Evolutionary conservation across 371 early-diverging fungal species (phyloP).

Genomic region (Actinomortierella ambigua): DNA sequence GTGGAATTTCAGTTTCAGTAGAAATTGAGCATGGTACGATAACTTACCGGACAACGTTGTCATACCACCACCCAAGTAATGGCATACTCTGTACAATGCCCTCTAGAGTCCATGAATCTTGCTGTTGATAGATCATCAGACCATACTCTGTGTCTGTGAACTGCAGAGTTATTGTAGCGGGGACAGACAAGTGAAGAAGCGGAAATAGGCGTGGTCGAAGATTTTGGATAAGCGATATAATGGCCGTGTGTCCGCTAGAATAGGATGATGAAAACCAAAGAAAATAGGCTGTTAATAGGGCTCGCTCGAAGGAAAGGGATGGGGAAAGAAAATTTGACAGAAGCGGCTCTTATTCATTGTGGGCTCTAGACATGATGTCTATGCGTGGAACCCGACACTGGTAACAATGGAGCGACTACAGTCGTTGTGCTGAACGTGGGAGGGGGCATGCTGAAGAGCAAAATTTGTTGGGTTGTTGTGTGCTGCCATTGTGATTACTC

Average conservation of each 20-base stretch:
- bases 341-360: no score
- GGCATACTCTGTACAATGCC: conserved; percentile 67
- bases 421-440: no score
- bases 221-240: conserved; percentile 58
- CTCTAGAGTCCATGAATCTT: conserved; percentile 69
- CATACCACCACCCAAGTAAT: conserved; percentile 69
- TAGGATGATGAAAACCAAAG: conserved; percentile 3
- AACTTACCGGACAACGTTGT: conserved; percentile 60
- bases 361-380: no score
- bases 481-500: no score
- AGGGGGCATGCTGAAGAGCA: no score
- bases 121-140: conserved; percentile 59
- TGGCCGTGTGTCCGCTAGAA: conserved; percentile 55
- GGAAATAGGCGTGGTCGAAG: conserved; percentile 59
- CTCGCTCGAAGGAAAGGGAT: no score
- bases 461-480: no score
- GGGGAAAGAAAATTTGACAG: no score
- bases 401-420: no score
- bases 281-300: no score
- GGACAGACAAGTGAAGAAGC: conserved; percentile 52
- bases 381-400: no score
- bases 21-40: background rate
- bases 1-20: no score
- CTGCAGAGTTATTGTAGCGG: conserved; percentile 58
- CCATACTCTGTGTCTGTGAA: conserved; percentile 60